These are phyloP conservation scores for Podospora tetraspora DNA, from an alignment of 495 filamentous ascomycete species.

Conservation along the genomic window DNA sequence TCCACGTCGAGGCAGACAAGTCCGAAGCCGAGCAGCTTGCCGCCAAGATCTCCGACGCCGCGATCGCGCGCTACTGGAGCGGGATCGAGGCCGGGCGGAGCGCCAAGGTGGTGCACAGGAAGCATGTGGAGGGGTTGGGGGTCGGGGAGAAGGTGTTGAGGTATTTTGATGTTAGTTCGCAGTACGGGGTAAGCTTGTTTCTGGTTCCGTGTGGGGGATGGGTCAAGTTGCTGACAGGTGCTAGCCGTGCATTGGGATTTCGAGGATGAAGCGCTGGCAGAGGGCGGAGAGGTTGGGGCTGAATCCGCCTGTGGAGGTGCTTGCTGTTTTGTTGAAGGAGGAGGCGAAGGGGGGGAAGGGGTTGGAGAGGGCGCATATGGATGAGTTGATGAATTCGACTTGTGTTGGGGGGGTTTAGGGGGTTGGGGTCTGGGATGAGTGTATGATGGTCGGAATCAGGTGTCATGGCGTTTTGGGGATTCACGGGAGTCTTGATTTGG, in stretches of 20 bases:
- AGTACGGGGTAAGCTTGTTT: conserved; percentile 75
- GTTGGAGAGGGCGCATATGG: conserved; percentile 66
- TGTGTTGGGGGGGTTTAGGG: conserved; percentile 27
- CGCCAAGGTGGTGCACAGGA: conserved; percentile 59
- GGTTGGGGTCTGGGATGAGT: not conserved
- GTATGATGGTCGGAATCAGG: not conserved
- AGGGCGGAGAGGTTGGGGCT: conserved; percentile 73
- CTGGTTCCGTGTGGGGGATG: not conserved
- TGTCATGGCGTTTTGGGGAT: conserved; percentile 3
- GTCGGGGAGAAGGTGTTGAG: conserved; percentile 78
- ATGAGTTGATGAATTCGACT: conserved; percentile 63
- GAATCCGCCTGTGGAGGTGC: conserved; percentile 85
- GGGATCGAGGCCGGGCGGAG: conserved; percentile 54
- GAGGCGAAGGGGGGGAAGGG: conserved; percentile 46
- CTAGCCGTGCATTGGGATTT: conserved; percentile 84
- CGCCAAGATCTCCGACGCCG: conserved; percentile 52
- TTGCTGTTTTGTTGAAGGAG: conserved; percentile 74
- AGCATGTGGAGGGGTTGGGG: conserved; percentile 48
- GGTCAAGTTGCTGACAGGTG: conserved; percentile 16
- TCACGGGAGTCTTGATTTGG: not conserved
- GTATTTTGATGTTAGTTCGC: conserved; percentile 80
- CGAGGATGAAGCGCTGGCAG: conserved; percentile 78
- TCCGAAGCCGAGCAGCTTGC: conserved; percentile 52
- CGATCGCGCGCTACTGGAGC: conserved; percentile 69
- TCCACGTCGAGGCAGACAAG: conserved; percentile 29